Evolutionary conservation across 352 stramenopile species (phyloP), one percentile per base, ranked within the genome.

Genomic region (Globisporangium sylvaticum): DNA sequence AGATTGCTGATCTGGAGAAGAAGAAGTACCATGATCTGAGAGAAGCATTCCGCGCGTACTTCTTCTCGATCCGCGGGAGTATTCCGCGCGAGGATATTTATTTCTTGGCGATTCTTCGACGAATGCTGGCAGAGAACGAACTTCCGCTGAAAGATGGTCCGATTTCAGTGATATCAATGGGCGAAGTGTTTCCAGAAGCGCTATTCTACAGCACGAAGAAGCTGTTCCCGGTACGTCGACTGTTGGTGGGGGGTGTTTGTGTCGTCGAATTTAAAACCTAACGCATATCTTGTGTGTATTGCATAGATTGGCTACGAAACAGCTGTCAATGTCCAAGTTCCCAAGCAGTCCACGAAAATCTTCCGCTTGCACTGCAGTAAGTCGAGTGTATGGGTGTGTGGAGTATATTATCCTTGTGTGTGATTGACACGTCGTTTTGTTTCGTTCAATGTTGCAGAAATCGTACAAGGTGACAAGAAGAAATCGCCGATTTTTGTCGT

Each of bases 401-500:
- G 9, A 4, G 10, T 44, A 14, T 42, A 20, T 12, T 20, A 6
- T 9, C 1, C 18, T 20, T 44, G 8, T 25, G 29, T 44, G 29
- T 27, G 9, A 39, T 25, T 44, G 20, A 27, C n/a, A n/a, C n/a
- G n/a, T n/a, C 29, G 25, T 1, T 9, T 42, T 58, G 14, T 20
- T 20, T 24, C n/a, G n/a, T 52, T 58, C 32, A 27, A 58, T 67
- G 6, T 62, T 58, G 27, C 46, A 92, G 84, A 90, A 61, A 90
- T 91, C 63, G 77, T 89, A 3, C 79, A 90, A 34, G 83, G 85
- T 53, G 88, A 88, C 69, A 88, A 90, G 57, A 90, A 91, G 42
- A 91, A 91, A 20, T 81, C 79, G 0, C 87, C 87, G 12, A 88
- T 92, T 42, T 95, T 95, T 59, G 75, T 89, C 24, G 85, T 95